A percentile compares a stretch with the other conserved stretches of the same genome.
Evolutionary conservation across 208 protist species (phyloP).

Genomic region (Blastocrithidia nonstop): DNA sequence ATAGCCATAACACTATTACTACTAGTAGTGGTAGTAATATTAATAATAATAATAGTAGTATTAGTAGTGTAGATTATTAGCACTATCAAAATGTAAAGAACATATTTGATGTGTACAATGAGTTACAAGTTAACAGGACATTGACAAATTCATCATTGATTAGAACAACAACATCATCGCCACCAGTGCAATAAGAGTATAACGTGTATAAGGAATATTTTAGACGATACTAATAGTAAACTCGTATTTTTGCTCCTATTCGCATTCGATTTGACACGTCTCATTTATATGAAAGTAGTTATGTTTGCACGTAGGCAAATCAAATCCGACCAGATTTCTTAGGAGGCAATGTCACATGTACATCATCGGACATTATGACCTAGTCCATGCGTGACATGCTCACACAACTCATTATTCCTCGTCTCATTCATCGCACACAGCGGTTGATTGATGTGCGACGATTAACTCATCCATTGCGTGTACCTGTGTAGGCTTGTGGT

Average conservation of each 20-base stretch:
- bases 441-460: constrained; percentile 13
- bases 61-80: no score
- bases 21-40: no score
- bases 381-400: constrained; percentile 22
- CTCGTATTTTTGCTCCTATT: constrained; percentile 6
- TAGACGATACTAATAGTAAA: no score
- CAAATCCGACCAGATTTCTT: constrained; percentile 12
- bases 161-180: not conserved
- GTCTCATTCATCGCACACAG: constrained; percentile 8
- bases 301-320: constrained; percentile 9
- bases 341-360: constrained; percentile 16
- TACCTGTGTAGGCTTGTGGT: no score
- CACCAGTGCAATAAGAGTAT: not conserved
- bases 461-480: not conserved
- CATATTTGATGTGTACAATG: no score
- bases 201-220: no score
- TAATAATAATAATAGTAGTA: no score
- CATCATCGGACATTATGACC: constrained; percentile 17
- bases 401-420: constrained; percentile 11
- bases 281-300: constrained; percentile 9
- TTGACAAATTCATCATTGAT: no score
- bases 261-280: constrained; percentile 24
- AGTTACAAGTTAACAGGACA: no score
- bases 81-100: no score
- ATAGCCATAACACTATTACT: no score